phyloP scores from a whole-genome alignment of 305 asterid species.

The Nicotiana rustica region DNA sequence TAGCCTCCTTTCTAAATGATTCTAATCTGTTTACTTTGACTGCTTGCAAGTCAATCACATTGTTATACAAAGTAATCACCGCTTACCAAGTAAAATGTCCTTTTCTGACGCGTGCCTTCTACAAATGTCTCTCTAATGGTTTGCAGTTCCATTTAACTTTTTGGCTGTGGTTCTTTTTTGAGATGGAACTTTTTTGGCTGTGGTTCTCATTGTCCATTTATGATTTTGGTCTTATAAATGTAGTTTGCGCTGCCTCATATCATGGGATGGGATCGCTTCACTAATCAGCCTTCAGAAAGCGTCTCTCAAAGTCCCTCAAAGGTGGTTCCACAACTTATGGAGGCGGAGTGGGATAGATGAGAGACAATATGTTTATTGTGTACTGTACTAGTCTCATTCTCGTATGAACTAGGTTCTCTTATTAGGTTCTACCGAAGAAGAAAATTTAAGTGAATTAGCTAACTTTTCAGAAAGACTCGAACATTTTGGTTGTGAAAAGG shows the following conservation, averaged over 20 bases:
- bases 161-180: not conserved
- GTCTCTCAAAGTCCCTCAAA: slow-evolving; percentile 45
- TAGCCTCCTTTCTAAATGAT: not conserved
- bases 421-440: not conserved
- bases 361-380: slow-evolving; percentile 19
- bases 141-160: not conserved
- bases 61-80: slow-evolving; percentile 4
- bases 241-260: slow-evolving; percentile 97
- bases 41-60: slow-evolving; percentile 6
- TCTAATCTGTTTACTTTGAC: not conserved
- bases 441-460: not conserved
- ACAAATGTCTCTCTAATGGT: not conserved
- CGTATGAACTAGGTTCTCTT: not conserved
- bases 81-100: not conserved
- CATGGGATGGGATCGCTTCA: slow-evolving; percentile 83
- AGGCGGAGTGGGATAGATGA: slow-evolving; percentile 86
- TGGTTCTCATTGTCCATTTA: not conserved
- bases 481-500: slow-evolving; percentile 3
- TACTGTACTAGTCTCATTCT: not conserved
- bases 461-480: not conserved
- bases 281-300: slow-evolving; percentile 46
- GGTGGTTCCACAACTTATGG: slow-evolving; percentile 49
- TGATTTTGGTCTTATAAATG: slow-evolving; percentile 36
- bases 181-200: not conserved
- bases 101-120: not conserved